Evolutionary conservation across 352 stramenopile genomes (phyloP).

Genomic region (Phytopythium delawarense): DNA sequence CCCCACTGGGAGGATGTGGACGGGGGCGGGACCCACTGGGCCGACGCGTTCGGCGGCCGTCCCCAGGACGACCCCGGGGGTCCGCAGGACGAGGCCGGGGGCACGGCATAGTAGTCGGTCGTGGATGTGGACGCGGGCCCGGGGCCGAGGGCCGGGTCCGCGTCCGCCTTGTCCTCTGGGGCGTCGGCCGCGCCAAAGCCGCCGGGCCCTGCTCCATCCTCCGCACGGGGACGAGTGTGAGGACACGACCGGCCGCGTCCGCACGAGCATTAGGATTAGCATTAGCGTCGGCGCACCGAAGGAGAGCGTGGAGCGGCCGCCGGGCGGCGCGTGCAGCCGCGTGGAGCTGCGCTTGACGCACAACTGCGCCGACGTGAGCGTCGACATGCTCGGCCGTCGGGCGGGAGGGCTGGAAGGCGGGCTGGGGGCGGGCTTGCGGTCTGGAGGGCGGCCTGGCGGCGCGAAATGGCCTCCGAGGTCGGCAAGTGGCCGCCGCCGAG

Average conservation of each 20-base stretch:
- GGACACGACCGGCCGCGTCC: too few relatives aligned
- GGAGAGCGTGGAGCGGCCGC: conserved; percentile 58
- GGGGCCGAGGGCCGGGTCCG: conserved; percentile 13
- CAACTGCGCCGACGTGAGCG: conserved; percentile 70
- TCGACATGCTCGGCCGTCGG: conserved; percentile 43
- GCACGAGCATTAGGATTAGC: too few relatives aligned
- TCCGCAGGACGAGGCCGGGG: conserved; percentile 2
- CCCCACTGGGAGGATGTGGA: too few relatives aligned
- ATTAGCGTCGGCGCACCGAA: conserved; percentile 34
- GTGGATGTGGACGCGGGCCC: neutral
- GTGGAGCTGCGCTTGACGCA: conserved; percentile 78
- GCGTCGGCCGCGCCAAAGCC: conserved; percentile 53
- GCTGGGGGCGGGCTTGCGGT: too few relatives aligned
- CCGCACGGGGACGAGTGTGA: too few relatives aligned
- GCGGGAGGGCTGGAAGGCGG: too few relatives aligned
- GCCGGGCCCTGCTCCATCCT: conserved; percentile 14
- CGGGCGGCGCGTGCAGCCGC: conserved; percentile 60
- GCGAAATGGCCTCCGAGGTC: too few relatives aligned
- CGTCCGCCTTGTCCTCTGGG: conserved; percentile 8
- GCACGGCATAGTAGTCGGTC: conserved; percentile 19
- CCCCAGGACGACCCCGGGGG: too few relatives aligned
- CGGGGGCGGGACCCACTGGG: too few relatives aligned
- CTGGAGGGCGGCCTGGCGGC: too few relatives aligned
- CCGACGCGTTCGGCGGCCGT: too few relatives aligned
- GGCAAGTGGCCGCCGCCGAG: too few relatives aligned